Evolutionary conservation across 768 basidiomycete genomes (phyloP).

Genomic region (Boletus barrowsii): DNA sequence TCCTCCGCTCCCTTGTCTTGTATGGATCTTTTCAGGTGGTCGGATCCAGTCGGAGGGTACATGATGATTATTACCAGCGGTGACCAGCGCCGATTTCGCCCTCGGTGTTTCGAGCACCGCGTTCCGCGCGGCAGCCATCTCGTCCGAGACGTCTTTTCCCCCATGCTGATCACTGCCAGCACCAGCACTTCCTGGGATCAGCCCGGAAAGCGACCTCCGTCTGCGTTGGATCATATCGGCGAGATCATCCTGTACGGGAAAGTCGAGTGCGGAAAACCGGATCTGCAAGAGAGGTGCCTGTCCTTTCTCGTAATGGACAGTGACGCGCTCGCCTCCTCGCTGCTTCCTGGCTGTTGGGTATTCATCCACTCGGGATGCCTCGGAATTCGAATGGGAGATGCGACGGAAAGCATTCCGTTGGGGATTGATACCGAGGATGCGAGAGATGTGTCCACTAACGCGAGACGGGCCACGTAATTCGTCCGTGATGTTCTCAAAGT

Average conservation of each 20-base stretch:
- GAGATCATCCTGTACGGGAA: slow-evolving; percentile 32
- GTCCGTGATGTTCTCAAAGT: slow-evolving; percentile 45
- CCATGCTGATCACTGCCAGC: background rate
- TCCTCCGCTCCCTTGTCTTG: slow-evolving; percentile 20
- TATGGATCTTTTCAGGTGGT: slow-evolving; percentile 7
- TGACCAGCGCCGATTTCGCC: slow-evolving; percentile 10
- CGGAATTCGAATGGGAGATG: slow-evolving; percentile 42
- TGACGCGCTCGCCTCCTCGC: slow-evolving; percentile 42
- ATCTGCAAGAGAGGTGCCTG: slow-evolving; percentile 49
- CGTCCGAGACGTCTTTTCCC: slow-evolving; percentile 6
- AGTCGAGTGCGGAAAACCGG: slow-evolving; percentile 50
- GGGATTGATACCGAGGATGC: slow-evolving; percentile 52
- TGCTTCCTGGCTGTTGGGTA: slow-evolving; percentile 6
- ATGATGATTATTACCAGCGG: background rate
- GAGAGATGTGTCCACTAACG: slow-evolving; percentile 34
- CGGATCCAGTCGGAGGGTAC: slow-evolving; percentile 10
- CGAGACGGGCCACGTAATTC: slow-evolving; percentile 33
- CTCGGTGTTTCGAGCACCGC: slow-evolving; percentile 6
- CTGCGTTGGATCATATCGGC: slow-evolving; percentile 14
- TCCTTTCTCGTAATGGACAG: slow-evolving; percentile 43
- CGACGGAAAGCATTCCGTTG: slow-evolving; percentile 51
- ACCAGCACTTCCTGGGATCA: slow-evolving; percentile 1
- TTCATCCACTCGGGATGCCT: slow-evolving; percentile 5
- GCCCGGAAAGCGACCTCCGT: slow-evolving; percentile 12
- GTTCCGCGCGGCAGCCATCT: slow-evolving; percentile 6